A percentile compares a stretch with the other conserved stretches of the same genome.
These are phyloP conservation scores for Hypoxylon rubiginosum DNA, from an alignment of 2,329 filamentous ascomycete genomes.

Conservation along the genomic window DNA sequence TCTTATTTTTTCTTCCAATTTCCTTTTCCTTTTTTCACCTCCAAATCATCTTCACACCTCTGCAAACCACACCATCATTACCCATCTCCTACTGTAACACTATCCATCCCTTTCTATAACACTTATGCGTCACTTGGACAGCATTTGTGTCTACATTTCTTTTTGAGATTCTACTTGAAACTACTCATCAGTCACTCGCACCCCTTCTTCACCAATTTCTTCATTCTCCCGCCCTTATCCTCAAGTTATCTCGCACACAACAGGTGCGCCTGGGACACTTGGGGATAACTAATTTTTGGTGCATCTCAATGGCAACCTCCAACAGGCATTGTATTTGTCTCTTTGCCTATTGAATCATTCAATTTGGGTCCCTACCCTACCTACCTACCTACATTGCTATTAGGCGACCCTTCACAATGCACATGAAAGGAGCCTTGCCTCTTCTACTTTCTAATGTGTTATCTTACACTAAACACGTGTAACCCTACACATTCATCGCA, in stretches of 20 bases:
- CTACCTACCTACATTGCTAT: not conserved
- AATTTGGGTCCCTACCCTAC: not conserved
- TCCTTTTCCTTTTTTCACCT: not conserved
- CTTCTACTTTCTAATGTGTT: not conserved
- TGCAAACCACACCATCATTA: not conserved
- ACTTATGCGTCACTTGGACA: not conserved
- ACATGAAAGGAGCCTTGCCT: not conserved
- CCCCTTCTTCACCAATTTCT: not conserved
- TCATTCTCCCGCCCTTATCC: not conserved
- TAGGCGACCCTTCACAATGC: too few relatives aligned
- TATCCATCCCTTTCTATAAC: not conserved
- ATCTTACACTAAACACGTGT: not conserved
- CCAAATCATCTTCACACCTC: not conserved
- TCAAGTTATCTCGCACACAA: not conserved
- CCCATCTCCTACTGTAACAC: not conserved
- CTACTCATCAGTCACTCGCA: not conserved
- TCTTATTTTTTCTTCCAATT: not conserved
- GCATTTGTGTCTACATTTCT: not conserved
- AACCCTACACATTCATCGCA: not conserved
- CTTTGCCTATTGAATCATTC: not conserved
- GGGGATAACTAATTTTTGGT: not conserved
- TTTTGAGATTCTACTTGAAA: not conserved
- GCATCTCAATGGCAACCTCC: not conserved
- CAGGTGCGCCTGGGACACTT: not conserved
- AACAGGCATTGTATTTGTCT: not conserved